phyloP scores from a whole-genome alignment of 2,329 filamentous ascomycete genomes.

The Daldinia eschscholtzii region DNA sequence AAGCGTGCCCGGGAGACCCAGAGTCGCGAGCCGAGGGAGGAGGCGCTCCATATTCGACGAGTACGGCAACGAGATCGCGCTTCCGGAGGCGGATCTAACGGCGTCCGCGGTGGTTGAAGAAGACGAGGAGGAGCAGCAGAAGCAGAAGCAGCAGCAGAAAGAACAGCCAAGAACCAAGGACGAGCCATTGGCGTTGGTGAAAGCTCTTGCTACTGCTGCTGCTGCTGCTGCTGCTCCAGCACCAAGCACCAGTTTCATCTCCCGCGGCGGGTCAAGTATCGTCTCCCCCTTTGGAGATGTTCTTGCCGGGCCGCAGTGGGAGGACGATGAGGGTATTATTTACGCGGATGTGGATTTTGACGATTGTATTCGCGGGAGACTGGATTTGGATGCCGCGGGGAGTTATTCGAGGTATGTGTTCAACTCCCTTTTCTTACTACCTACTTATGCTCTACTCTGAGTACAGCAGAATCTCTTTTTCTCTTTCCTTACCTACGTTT shows the following conservation, averaged over 20 bases:
- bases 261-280: constrained; percentile 85
- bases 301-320: constrained; percentile 85
- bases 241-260: constrained; percentile 62
- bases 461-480: too few species aligned
- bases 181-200: background rate
- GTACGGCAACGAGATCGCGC: constrained; percentile 68
- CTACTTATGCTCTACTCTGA: too few species aligned
- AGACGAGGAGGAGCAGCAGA: constrained; percentile 14
- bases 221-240: too few species aligned
- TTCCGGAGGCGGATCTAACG: constrained; percentile 45
- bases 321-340: constrained; percentile 76
- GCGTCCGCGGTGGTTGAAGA: constrained; percentile 44
- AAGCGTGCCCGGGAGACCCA: constrained; percentile 22
- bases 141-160: too few species aligned
- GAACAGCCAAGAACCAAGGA: constrained; percentile 17
- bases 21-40: constrained; percentile 36
- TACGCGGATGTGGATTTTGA: constrained; percentile 85
- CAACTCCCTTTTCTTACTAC: background rate
- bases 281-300: constrained; percentile 84
- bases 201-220: background rate
- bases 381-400: constrained; percentile 87
- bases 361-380: constrained; percentile 82
- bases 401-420: constrained; percentile 80
- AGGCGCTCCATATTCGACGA: constrained; percentile 63
- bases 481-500: too few species aligned